Base-by-base conservation (phyloP, 2,329 filamentous ascomycete genomes). In the Trichoderma sp. region DNA sequence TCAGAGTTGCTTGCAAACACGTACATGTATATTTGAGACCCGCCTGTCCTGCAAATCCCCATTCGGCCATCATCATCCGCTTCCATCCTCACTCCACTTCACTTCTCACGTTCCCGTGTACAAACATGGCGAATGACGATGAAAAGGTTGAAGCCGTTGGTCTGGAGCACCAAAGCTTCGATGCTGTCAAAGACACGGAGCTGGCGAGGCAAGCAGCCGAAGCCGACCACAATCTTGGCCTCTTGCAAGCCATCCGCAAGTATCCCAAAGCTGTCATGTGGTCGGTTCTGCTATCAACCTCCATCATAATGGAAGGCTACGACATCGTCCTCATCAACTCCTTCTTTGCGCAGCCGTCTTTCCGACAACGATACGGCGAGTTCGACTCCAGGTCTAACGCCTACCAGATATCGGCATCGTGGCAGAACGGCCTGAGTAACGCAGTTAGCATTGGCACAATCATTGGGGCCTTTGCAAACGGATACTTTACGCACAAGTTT, bases 231-330 rank as follows among this genome's bases (percentile, higher is more conserved):
- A 58, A 14, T 13, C 32, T 34, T 24, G 21, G 30, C 37, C 16
- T 34, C 11, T 4, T 37, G 6, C 32, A 59, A 28, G 77, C 77
- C 2, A 69, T 79, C 5, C 68, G 71, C 1, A 70, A 71, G 46
- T 78, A 79, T 70, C 78, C 76, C 18, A 75, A 77, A 73, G 80
- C 80, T 3, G 75, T 81, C 34, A 68, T 75, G 16, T 81, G 79
- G 79, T 78, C 77, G 18, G 70, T 80, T 5, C 59, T 79, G 11
- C 71, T 81, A 5, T 78, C 78, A 30, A 74, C 75, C 51, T 77
- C 77, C 6, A 77, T 83, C 55, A 77, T 83, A 70, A 83, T 83
- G 81, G 81, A 83, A 49, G 81, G 78, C 16, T 80, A 80, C 63
- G 78, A 80, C n/a, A 77, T 75, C 3, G 77, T 74, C 24, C 70